Base-by-base conservation (phyloP, 345 rosid genomes). In the Populus pruinosa region DNA sequence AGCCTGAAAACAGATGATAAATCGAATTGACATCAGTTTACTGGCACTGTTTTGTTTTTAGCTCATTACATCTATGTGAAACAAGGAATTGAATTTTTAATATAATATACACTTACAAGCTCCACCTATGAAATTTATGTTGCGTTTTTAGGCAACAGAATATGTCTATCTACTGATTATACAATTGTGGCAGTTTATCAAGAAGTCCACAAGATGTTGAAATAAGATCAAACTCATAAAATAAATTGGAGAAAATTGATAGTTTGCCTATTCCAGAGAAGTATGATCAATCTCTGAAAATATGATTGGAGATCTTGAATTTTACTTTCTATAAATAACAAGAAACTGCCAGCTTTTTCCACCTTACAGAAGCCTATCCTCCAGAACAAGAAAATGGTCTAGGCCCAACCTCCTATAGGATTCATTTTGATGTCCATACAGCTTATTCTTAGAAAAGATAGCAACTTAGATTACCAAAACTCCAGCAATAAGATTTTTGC, bases 1-100 rank as follows among this genome's bases (percentile, higher is more conserved):
- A 96, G 99, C 99, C 98, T 90, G 82, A 80, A 74, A 85, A 82
- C 41, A 80, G 64, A 69, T 78, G 21, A 82, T 27, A 62, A 25
- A 50, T 59, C 70, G 20, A 67, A 56, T 71, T 67, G 75, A 66
- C 62, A 55, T 71, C 82, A 75, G n/a, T n/a, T n/a, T 25, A 62
- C 3, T 59, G 14, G 29, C 64, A 59, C 64, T 59, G 13, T n/a
- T 59, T 25, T 59, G 13, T n/a, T 59, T 25, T 59, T 23, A n/a
- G 29, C 29, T n/a, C 29, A 11, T 23, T 68, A 49, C 71, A 55
- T 50, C 41, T 5, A 62, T 6, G 38, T 17, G 25, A 65, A 79
- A 72, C 12, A 59, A 76, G 61, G 59, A 66, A 38, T 8, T 56
- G 43, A 77, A 77, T 31, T 47, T 41, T 33, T 20, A 39, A 23